These are phyloP conservation scores for Colletotrichum gloeosporioides DNA, from an alignment of 2,329 filamentous ascomycete genomes.

Conservation along the genomic window DNA sequence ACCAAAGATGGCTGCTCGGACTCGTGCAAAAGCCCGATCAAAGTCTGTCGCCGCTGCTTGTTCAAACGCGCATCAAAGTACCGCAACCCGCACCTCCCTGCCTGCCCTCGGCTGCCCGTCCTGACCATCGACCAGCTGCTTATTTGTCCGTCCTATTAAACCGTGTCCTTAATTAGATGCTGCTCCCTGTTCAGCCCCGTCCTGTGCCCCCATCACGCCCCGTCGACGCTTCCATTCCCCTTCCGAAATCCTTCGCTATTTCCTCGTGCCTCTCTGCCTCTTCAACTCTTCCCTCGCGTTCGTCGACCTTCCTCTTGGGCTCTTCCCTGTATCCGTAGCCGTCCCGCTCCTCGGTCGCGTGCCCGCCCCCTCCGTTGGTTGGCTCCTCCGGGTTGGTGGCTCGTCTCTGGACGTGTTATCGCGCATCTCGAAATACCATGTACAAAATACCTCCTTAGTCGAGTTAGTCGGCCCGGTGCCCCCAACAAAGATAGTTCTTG, in stretches of 20 bases:
- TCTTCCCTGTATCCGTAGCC: background rate
- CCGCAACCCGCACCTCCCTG: background rate
- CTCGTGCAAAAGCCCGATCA: background rate
- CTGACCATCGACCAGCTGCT: constrained; percentile 3
- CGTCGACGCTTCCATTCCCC: background rate
- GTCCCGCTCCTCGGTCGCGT: background rate
- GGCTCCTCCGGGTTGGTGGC: background rate
- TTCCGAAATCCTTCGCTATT: background rate
- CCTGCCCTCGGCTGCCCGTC: background rate
- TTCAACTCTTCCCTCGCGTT: background rate
- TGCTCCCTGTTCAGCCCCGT: constrained; percentile 4
- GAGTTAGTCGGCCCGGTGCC: constrained; percentile 2
- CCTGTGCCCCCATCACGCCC: background rate
- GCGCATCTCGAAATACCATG: background rate
- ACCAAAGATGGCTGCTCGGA: background rate
- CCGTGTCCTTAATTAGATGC: background rate
- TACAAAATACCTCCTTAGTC: constrained; percentile 9
- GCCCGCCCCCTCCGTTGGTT: background rate
- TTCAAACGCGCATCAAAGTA: background rate
- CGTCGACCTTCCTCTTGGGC: background rate
- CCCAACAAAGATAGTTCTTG: background rate
- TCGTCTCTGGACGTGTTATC: background rate
- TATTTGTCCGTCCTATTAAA: constrained; percentile 17
- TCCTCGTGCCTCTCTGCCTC: background rate
- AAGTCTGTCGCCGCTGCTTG: background rate